A percentile compares a stretch with the other conserved stretches of the same genome.
Conservation (phyloP, 1,284 basidiomycete genomes). For the Vanrija humicola region DNA sequence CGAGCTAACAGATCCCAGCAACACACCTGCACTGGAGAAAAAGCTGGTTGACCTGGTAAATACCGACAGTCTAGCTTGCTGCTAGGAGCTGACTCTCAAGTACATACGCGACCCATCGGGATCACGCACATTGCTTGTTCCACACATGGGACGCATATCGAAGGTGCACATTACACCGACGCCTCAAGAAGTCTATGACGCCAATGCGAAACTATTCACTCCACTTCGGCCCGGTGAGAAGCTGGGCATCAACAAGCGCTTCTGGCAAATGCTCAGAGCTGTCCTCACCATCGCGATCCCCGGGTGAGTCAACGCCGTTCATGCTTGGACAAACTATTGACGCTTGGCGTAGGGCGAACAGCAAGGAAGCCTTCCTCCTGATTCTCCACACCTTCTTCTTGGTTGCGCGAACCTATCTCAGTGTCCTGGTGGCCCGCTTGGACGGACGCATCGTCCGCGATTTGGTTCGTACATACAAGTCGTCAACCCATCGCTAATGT, state of each 20-base stretch:
- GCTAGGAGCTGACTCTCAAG: slow-evolving; percentile 12
- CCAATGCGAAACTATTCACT: slow-evolving; percentile 33
- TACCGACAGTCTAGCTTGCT: background rate
- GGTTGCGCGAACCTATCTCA: slow-evolving; percentile 77
- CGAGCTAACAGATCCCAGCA: slow-evolving; percentile 22
- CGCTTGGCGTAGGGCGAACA: slow-evolving; percentile 52
- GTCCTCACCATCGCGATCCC: slow-evolving; percentile 73
- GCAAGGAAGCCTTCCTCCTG: slow-evolving; percentile 74
- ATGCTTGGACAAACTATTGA: background rate
- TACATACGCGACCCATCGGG: slow-evolving; percentile 51
- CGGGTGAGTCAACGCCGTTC: slow-evolving; percentile 23
- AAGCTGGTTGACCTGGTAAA: slow-evolving; percentile 47
- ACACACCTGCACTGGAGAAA: slow-evolving; percentile 48
- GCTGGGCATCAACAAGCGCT: slow-evolving; percentile 71
- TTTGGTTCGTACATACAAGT: slow-evolving; percentile 55
- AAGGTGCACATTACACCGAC: slow-evolving; percentile 55
- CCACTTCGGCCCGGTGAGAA: slow-evolving; percentile 51
- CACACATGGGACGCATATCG: slow-evolving; percentile 60
- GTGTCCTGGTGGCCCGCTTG: slow-evolving; percentile 79
- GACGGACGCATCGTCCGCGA: slow-evolving; percentile 89
- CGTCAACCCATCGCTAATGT: background rate
- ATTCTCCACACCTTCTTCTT: slow-evolving; percentile 81
- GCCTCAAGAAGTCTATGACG: slow-evolving; percentile 25
- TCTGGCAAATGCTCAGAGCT: slow-evolving; percentile 72
- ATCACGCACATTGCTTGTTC: slow-evolving; percentile 63